Conservation (phyloP, 2,329 filamentous ascomycete species). For the Aspergillus piperis region DNA sequence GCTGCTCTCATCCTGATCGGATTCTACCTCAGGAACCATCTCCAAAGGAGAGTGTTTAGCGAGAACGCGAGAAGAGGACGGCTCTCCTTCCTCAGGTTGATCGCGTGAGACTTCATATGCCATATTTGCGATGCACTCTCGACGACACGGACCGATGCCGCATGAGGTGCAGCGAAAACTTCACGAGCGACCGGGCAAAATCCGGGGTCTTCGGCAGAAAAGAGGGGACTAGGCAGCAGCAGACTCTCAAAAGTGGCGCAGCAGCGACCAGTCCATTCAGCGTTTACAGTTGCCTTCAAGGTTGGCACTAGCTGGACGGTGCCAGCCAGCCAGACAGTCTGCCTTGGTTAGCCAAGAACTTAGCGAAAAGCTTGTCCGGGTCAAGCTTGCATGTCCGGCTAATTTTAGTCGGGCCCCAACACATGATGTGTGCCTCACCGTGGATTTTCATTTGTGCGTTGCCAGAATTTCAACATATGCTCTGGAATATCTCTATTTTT, state of each 20-base stretch:
- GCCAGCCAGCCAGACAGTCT: not conserved
- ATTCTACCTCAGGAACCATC: not conserved
- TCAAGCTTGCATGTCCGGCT: not conserved
- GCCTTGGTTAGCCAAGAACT: not conserved
- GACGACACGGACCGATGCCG: not conserved
- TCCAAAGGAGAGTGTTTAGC: not conserved
- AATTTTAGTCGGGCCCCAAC: not conserved
- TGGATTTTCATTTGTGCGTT: too few species aligned
- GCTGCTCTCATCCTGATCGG: not conserved
- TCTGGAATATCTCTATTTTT: too few species aligned
- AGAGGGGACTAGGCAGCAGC: not conserved
- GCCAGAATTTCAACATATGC: too few species aligned
- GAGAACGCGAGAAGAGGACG: not conserved
- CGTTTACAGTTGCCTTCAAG: not conserved
- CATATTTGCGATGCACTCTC: not conserved
- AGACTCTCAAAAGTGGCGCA: not conserved
- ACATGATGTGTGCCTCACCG: too few species aligned
- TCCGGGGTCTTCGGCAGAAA: not conserved
- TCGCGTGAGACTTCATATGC: not conserved
- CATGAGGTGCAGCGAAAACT: not conserved
- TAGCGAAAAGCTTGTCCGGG: not conserved
- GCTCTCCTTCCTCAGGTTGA: not conserved
- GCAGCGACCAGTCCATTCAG: not conserved
- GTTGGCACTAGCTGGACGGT: not conserved
- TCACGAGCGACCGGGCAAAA: not conserved